These are phyloP conservation scores for Chlorella sp. DNA, from an alignment of 139 green algal genomes.

Conservation along the genomic window DNA sequence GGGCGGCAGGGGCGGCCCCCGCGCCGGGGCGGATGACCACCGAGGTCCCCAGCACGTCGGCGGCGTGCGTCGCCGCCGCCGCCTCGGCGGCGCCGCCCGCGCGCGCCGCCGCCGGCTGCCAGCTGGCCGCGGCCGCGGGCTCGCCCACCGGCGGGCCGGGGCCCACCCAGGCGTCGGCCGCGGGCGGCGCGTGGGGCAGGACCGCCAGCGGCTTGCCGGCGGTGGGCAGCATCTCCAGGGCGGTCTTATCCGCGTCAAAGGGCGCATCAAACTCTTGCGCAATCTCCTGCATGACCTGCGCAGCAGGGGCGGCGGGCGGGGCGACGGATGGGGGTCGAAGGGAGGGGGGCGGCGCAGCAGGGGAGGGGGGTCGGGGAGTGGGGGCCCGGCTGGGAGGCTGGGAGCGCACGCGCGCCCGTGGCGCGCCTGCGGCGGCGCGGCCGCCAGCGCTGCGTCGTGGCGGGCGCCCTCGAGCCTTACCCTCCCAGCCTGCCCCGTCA, in stretches of 20 bases:
- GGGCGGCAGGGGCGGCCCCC: not conserved
- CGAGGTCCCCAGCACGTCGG: not conserved
- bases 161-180: not conserved
- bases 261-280: slow-evolving; percentile 51
- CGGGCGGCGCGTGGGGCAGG: not conserved
- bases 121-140: not conserved
- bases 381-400: too few relatives aligned
- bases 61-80: not conserved
- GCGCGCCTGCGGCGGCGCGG: too few relatives aligned
- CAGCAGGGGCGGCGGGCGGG: not conserved
- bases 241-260: slow-evolving; percentile 49
- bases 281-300: slow-evolving; percentile 48
- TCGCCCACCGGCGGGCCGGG: not conserved
- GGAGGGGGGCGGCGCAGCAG: not conserved
- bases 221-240: slow-evolving; percentile 43
- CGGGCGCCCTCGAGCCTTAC: too few relatives aligned
- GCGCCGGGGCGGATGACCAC: not conserved
- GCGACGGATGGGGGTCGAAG: not conserved
- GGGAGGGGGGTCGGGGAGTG: too few relatives aligned
- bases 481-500: too few relatives aligned
- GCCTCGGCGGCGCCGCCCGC: not conserved
- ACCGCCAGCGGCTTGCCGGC: not conserved
- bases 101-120: not conserved
- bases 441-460: too few relatives aligned
- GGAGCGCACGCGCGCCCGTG: too few relatives aligned